phyloP scores from a whole-genome alignment of 2,329 filamentous ascomycete species.

The Diaporthe nobilis region DNA sequence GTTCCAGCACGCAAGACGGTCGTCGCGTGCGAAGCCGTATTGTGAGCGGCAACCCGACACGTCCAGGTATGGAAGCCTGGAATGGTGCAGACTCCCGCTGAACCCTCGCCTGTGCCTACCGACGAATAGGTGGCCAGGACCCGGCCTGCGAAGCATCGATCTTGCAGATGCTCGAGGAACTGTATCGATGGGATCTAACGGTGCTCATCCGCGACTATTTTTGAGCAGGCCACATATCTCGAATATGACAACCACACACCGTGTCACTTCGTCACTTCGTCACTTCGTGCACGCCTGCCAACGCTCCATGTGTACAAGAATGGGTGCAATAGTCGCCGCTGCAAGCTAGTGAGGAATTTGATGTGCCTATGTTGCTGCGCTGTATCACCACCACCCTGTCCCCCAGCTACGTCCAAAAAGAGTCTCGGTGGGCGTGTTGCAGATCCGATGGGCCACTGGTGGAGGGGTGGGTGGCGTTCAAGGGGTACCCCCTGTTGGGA shows the following conservation, averaged over 20 bases:
- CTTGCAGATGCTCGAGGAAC: conserved; percentile 29
- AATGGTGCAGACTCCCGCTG: conserved; percentile 15
- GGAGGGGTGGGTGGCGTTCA: not conserved
- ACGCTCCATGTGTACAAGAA: not conserved
- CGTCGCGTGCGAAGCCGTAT: conserved; percentile 1
- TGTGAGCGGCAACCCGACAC: conserved; percentile 8
- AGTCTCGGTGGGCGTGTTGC: conserved; percentile 35
- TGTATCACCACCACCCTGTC: conserved; percentile 19
- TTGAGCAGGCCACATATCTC: not conserved
- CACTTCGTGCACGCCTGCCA: not conserved
- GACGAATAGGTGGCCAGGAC: conserved; percentile 25
- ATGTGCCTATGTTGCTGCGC: not conserved
- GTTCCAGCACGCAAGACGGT: not conserved
- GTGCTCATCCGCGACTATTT: not conserved
- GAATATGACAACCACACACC: not conserved
- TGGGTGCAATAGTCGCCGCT: not conserved
- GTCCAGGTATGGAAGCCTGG: conserved; percentile 16
- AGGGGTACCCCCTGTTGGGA: conserved; percentile 28
- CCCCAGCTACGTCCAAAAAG: conserved; percentile 23
- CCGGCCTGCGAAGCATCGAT: conserved; percentile 24
- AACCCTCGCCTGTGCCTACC: conserved; percentile 7
- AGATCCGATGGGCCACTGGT: conserved; percentile 20
- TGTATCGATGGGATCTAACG: conserved; percentile 13
- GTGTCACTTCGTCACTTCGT: not conserved
- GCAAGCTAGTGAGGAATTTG: conserved; percentile 22